Conservation (phyloP, 306 rosid genomes). For the Rubus parviflorus region DNA sequence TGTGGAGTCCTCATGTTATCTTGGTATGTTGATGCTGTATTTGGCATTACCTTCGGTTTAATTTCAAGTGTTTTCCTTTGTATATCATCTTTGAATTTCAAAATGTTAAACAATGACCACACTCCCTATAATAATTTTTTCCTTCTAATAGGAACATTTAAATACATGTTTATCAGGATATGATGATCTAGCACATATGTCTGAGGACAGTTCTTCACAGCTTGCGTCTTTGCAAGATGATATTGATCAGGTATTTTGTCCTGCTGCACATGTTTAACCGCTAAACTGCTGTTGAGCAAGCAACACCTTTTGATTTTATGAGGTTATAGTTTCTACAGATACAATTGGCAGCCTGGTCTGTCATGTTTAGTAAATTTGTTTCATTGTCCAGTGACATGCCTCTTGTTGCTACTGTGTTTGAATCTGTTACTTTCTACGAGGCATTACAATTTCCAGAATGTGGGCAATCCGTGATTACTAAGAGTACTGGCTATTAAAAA, state of each 20-base stretch:
- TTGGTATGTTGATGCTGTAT: conserved; percentile 34
- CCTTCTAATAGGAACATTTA: conserved; percentile 8
- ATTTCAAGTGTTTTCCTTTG: background rate
- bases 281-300: background rate
- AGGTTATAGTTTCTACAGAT: background rate
- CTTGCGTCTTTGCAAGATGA: conserved; percentile 40
- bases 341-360: background rate
- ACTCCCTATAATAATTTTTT: conserved; percentile 8
- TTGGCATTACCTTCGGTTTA: background rate
- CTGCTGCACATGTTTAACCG: background rate
- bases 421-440: background rate
- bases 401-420: background rate
- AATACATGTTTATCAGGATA: conserved; percentile 33
- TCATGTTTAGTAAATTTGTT: background rate
- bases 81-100: background rate
- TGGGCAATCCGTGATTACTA: background rate
- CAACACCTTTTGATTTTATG: background rate
- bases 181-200: conserved; percentile 30
- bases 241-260: conserved; percentile 36
- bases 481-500: background rate
- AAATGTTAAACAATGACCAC: background rate
- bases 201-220: conserved; percentile 27
- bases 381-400: background rate
- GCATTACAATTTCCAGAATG: background rate
- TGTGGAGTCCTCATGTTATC: conserved; percentile 33